Conservation (phyloP, 352 stramenopile genomes). For the Pelagophyceae sp. region DNA sequence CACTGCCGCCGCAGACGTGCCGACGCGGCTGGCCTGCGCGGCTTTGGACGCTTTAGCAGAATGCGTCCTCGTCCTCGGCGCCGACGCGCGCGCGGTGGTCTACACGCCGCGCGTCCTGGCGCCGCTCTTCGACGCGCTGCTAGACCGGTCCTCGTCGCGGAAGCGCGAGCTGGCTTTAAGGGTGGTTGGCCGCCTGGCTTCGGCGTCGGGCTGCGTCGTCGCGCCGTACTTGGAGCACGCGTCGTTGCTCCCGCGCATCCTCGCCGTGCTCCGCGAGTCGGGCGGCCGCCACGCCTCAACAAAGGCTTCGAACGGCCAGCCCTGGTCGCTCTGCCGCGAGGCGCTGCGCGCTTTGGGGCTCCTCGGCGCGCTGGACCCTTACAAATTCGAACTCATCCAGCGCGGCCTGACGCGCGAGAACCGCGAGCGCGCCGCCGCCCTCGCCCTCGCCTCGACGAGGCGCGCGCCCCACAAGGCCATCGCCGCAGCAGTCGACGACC, state of each 20-base stretch:
- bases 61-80: slow-evolving; percentile 73
- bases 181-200: slow-evolving; percentile 83
- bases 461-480: slow-evolving; percentile 32
- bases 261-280: slow-evolving; percentile 84
- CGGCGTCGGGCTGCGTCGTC: slow-evolving; percentile 82
- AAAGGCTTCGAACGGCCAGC: slow-evolving; percentile 64
- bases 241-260: slow-evolving; percentile 63
- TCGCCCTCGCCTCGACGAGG: slow-evolving; percentile 46
- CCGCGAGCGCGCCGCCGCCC: slow-evolving; percentile 38
- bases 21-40: slow-evolving; percentile 55
- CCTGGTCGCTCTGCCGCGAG: slow-evolving; percentile 83
- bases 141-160: slow-evolving; percentile 86
- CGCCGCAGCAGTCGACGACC: too few relatives aligned
- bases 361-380: slow-evolving; percentile 85
- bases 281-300: slow-evolving; percentile 33
- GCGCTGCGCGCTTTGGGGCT: slow-evolving; percentile 92
- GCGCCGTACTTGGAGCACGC: slow-evolving; percentile 89
- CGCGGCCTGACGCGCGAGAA: slow-evolving; percentile 43
- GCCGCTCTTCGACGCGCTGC: slow-evolving; percentile 86
- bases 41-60: slow-evolving; percentile 73
- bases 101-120: slow-evolving; percentile 81
- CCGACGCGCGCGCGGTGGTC: slow-evolving; percentile 74
- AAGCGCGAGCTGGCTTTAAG: slow-evolving; percentile 90
- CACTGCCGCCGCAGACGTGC: slow-evolving; percentile 31
- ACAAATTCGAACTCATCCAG: slow-evolving; percentile 66